Conservation (phyloP, 2,329 filamentous ascomycete genomes). For the Curvularia sp. region DNA sequence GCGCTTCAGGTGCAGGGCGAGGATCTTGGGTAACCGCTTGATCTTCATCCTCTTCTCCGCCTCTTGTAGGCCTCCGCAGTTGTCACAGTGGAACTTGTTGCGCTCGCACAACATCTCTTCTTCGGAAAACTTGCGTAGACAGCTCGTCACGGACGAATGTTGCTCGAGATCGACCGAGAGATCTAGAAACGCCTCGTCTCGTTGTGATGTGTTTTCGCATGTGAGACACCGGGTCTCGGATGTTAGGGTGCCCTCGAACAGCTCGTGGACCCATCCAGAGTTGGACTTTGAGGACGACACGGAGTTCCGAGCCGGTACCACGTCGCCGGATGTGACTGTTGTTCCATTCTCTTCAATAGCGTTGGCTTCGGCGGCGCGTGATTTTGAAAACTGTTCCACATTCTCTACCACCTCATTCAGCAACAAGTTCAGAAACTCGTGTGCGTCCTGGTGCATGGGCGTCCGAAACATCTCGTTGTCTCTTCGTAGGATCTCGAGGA, state of each 20-base stretch:
- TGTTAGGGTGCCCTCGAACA: constrained; percentile 92
- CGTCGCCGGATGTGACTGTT: constrained; percentile 26
- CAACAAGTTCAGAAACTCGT: constrained; percentile 93
- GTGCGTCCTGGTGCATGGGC: constrained; percentile 97
- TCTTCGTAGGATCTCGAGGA: constrained; percentile 89
- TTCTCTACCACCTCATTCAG: constrained; percentile 96
- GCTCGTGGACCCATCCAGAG: constrained; percentile 87
- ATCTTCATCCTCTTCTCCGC: constrained; percentile 99
- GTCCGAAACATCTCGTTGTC: constrained; percentile 98
- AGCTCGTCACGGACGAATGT: constrained; percentile 95
- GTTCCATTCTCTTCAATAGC: constrained; percentile 36
- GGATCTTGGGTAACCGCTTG: constrained; percentile 87
- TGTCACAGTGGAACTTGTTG: constrained; percentile 99
- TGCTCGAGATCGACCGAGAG: constrained; percentile 94
- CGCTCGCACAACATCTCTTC: constrained; percentile 97
- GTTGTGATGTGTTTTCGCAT: constrained; percentile 92
- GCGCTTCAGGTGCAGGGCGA: constrained; percentile 91
- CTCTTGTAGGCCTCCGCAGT: constrained; percentile 94
- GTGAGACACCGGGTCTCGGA: constrained; percentile 97
- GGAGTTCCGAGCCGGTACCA: constrained; percentile 31
- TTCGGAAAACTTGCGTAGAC: constrained; percentile 92
- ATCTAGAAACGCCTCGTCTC: constrained; percentile 95
- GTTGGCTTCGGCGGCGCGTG: constrained; percentile 55
- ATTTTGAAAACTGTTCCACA: constrained; percentile 84
- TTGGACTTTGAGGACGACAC: constrained; percentile 37